Percentiles rank a stretch among this genome's conserved stretches.
phyloP scores from a whole-genome alignment of 1,284 basidiomycete species.

The Apiotrichum domesticum region DNA sequence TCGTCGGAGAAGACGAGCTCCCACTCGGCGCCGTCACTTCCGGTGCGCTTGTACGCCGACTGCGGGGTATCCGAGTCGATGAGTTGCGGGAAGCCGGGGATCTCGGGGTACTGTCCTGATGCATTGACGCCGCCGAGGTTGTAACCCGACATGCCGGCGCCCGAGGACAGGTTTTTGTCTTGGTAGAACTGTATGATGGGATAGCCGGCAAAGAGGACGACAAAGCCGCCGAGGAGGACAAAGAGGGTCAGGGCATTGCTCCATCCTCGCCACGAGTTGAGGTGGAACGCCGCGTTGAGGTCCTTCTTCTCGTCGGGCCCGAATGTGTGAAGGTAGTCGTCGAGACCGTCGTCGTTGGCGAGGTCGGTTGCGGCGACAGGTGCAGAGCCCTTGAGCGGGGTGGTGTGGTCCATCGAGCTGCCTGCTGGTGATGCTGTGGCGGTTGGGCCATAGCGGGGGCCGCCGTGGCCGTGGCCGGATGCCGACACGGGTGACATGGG shows the following conservation, averaged over 20 bases:
- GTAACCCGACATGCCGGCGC: slow-evolving; percentile 44
- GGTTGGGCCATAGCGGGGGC: slow-evolving; percentile 4
- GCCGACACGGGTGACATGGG: background rate
- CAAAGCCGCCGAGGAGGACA: slow-evolving; percentile 47
- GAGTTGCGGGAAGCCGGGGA: slow-evolving; percentile 56
- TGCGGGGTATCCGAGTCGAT: slow-evolving; percentile 65
- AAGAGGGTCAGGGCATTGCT: slow-evolving; percentile 54
- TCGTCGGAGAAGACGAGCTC: slow-evolving; percentile 79
- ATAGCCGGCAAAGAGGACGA: slow-evolving; percentile 68
- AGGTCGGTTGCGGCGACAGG: background rate
- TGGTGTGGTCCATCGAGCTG: background rate
- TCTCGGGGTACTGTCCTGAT: slow-evolving; percentile 59
- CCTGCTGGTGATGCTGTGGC: slow-evolving; percentile 1
- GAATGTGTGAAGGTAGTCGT: slow-evolving; percentile 58
- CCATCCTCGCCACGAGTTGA: slow-evolving; percentile 42
- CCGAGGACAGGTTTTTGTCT: slow-evolving; percentile 27
- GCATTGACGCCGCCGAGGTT: slow-evolving; percentile 72
- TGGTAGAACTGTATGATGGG: slow-evolving; percentile 60
- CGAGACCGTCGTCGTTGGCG: slow-evolving; percentile 40
- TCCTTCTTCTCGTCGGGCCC: slow-evolving; percentile 29
- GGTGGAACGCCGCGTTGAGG: slow-evolving; percentile 46
- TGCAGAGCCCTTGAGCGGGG: background rate
- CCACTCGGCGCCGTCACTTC: slow-evolving; percentile 61
- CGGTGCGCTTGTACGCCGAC: slow-evolving; percentile 55
- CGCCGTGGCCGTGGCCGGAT: background rate